phyloP scores from a whole-genome alignment of 306 rosid genomes.

The Amphicarpaea edgeworthii region DNA sequence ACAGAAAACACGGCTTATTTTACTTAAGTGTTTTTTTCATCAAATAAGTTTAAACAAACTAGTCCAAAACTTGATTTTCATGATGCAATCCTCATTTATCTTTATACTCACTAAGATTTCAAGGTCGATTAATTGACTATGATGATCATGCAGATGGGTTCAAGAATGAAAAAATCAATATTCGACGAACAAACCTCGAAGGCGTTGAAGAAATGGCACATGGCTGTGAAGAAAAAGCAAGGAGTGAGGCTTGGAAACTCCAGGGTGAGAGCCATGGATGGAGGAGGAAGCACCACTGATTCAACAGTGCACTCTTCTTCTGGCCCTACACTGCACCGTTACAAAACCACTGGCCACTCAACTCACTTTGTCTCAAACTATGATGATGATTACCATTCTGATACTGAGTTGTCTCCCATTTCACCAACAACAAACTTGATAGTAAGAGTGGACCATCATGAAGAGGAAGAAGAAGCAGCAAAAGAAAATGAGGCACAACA shows the following conservation, averaged over 20 bases:
- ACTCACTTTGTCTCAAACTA: slow-evolving; percentile 47
- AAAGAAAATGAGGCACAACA: slow-evolving; percentile 47
- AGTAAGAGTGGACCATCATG: slow-evolving; percentile 58
- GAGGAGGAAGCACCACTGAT: slow-evolving; percentile 60
- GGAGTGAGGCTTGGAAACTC: slow-evolving; percentile 56
- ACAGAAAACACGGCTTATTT: too few species aligned
- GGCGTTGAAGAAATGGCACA: slow-evolving; percentile 90
- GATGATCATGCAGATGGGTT: slow-evolving; percentile 79
- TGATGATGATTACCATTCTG: slow-evolving; percentile 56
- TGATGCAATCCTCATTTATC: slow-evolving; percentile 27
- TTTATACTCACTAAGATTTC: background rate
- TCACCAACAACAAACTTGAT: slow-evolving; percentile 46
- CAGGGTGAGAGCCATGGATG: slow-evolving; percentile 48
- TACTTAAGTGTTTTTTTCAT: too few species aligned
- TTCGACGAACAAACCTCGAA: slow-evolving; percentile 91
- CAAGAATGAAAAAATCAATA: slow-evolving; percentile 81
- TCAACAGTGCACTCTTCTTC: slow-evolving; percentile 58
- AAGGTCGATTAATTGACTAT: slow-evolving; percentile 10
- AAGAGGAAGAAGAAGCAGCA: slow-evolving; percentile 45
- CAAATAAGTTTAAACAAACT: too few species aligned
- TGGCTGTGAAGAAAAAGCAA: slow-evolving; percentile 70
- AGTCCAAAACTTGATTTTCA: slow-evolving; percentile 4
- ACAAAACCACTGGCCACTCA: slow-evolving; percentile 76
- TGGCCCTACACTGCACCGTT: slow-evolving; percentile 63
- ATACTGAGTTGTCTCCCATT: slow-evolving; percentile 56